Conservation (phyloP, 176 grass and related monocot species). For the Zoysia japonica region DNA sequence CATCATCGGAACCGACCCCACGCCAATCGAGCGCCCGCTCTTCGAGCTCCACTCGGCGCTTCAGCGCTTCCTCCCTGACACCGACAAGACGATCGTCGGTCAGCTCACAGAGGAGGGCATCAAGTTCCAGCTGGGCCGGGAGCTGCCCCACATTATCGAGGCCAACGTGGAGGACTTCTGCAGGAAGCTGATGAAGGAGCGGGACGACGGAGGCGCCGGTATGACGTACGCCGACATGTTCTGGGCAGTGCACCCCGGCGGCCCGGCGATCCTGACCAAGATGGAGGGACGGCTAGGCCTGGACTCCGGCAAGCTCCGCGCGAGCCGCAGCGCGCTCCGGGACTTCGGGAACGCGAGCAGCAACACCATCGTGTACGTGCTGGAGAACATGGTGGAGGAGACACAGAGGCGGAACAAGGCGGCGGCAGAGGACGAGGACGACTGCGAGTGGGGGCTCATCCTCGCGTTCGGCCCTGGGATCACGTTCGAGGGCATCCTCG, state of each 20-base stretch:
- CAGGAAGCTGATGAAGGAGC: constrained; percentile 63
- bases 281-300: constrained; percentile 61
- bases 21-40: constrained; percentile 39
- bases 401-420: constrained; percentile 45
- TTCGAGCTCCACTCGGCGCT: constrained; percentile 65
- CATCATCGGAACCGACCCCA: constrained; percentile 54
- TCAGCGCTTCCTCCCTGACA: constrained; percentile 65
- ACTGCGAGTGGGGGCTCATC: constrained; percentile 74
- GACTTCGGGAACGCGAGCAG: constrained; percentile 86
- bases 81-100: constrained; percentile 70
- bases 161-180: constrained; percentile 66
- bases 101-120: constrained; percentile 77
- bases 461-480: constrained; percentile 84
- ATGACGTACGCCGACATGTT: constrained; percentile 60
- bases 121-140: constrained; percentile 76
- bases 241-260: constrained; percentile 82
- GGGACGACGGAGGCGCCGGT: background rate
- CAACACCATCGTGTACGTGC: constrained; percentile 78
- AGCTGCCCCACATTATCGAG: constrained; percentile 82
- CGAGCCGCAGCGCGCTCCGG: constrained; percentile 64
- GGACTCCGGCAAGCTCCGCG: constrained; percentile 48
- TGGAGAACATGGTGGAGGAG: constrained; percentile 80
- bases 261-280: constrained; percentile 76
- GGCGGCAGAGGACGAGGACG: constrained; percentile 34
- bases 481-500: constrained; percentile 85